Conservation (phyloP, 2,329 filamentous ascomycete genomes). For the Aspergillus brasiliensis region DNA sequence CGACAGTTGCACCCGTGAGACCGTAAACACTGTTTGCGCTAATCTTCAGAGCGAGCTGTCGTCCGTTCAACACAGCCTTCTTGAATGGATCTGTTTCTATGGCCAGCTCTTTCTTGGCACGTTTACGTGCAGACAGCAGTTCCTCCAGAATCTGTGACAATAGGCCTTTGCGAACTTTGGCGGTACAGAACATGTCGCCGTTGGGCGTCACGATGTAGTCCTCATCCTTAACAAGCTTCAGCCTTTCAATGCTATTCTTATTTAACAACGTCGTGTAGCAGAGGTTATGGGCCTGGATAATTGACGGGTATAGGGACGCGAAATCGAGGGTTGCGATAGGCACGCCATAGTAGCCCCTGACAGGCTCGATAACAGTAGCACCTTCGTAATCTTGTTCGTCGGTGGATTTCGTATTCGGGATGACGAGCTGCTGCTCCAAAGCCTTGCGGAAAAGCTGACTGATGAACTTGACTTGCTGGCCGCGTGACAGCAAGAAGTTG, state of each 20-base stretch:
- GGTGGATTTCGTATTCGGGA: constrained; percentile 78
- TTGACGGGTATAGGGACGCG: constrained; percentile 95
- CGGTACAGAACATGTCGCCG: constrained; percentile 87
- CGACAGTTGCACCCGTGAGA: constrained; percentile 91
- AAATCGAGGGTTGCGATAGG: constrained; percentile 98
- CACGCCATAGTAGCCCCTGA: constrained; percentile 88
- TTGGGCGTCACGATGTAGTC: constrained; percentile 98
- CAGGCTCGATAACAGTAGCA: constrained; percentile 95
- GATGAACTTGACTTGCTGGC: constrained; percentile 96
- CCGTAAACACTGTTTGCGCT: constrained; percentile 98
- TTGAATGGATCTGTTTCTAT: constrained; percentile 94
- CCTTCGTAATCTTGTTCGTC: constrained; percentile 92
- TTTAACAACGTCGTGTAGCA: constrained; percentile 94
- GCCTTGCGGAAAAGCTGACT: constrained; percentile 97
- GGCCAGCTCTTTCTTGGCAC: constrained; percentile 86
- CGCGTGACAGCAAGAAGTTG: constrained; percentile 86
- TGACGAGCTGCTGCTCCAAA: constrained; percentile 86
- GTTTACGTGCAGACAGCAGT: constrained; percentile 85
- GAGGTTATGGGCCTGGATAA: constrained; percentile 97
- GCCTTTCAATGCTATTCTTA: constrained; percentile 73
- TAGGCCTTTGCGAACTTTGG: constrained; percentile 85
- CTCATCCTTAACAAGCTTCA: constrained; percentile 78
- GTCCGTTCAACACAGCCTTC: constrained; percentile 95
- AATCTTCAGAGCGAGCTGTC: constrained; percentile 92
- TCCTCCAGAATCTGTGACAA: constrained; percentile 96